phyloP scores from a whole-genome alignment of 768 basidiomycete genomes.

The Stropharia rugosoannulata region DNA sequence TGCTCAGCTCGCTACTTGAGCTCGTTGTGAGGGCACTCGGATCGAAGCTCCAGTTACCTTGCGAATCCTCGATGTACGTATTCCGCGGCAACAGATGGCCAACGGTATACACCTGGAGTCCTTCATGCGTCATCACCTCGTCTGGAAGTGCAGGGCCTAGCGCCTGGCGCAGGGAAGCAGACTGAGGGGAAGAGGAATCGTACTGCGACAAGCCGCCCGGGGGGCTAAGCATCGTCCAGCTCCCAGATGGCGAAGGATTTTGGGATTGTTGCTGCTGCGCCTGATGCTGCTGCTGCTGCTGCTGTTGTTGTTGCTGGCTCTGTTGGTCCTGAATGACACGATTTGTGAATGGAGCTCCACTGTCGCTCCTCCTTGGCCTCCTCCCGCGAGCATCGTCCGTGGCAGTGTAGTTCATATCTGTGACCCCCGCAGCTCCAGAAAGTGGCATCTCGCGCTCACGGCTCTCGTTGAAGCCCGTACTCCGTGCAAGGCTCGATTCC shows the following conservation, averaged over 20 bases:
- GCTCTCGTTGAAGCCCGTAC: slow-evolving; percentile 3
- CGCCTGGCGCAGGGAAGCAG: not conserved
- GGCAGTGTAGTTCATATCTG: not conserved
- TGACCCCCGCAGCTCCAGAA: not conserved
- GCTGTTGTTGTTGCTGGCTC: slow-evolving; percentile 5
- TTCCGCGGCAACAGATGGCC: slow-evolving; percentile 71
- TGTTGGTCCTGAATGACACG: not conserved
- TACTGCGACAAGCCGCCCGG: not conserved
- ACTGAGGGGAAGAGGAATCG: not conserved
- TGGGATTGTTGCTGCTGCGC: slow-evolving; percentile 5
- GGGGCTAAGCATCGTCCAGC: not conserved
- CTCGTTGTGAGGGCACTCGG: slow-evolving; percentile 24
- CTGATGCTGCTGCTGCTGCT: not conserved
- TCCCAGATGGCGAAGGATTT: not conserved
- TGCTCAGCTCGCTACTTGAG: no score
- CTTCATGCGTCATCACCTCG: slow-evolving; percentile 48
- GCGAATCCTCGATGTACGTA: slow-evolving; percentile 34
- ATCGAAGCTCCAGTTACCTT: slow-evolving; percentile 65
- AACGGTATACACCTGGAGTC: slow-evolving; percentile 78
- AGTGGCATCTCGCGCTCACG: not conserved
- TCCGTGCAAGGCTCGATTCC: not conserved
- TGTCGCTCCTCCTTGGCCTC: slow-evolving; percentile 1
- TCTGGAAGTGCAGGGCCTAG: not conserved
- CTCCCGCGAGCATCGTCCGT: not conserved
- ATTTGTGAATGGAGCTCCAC: not conserved